Evolutionary conservation across 202 grass and related monocot genomes (phyloP), one percentile per base, ranked within the genome.

Genomic region (Thinopyrum obtusiflorum): DNA sequence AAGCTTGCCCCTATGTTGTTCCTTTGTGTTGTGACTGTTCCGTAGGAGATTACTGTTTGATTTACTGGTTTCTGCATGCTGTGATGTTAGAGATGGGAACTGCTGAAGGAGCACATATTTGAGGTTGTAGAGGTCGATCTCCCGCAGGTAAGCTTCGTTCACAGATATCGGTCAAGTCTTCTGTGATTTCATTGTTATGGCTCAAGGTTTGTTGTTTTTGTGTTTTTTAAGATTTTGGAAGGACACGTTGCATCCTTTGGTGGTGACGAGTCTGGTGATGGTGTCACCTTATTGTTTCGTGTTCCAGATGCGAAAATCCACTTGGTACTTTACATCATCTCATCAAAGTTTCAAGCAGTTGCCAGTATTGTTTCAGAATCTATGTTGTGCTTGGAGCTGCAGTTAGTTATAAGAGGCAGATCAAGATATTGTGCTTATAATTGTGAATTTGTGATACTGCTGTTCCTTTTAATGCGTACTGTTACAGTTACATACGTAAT

Each of bases 71-170:
- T 67, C 42, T 91, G 57, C 21, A 37, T 73, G 46, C 23, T 72
- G 55, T 86, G 51, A 39, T 78, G 37, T 89, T 83, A 98, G 93
- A 32, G 72, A 64, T 28, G 76, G 67, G 87, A 85, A 67, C 70
- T 86, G 65, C 82, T 84, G 79, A 89, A 89, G 79, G 86, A 82
- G 81, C 49, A 83, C 61, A 82, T 59, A 3, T 88, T 98, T 85
- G 96, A 98, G 85, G 81, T 94, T 73, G 77, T 88, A 81, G 96
- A 98, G 80, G 33, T 91, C 29, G 88, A 95, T 44, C 42, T 91
- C 65, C 93, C 90, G 33, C 71, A 79, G 88, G 91, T 98, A 91
- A 91, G 69, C 59, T 87, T 62, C 25, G 39, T 82, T 61, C 37
- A 64, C 10, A 63, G 25, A 60, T 85, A 20, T 55, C 47, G 36